Base-by-base conservation (phyloP, 257 asterid species). In the Ophiorrhiza pumila region DNA sequence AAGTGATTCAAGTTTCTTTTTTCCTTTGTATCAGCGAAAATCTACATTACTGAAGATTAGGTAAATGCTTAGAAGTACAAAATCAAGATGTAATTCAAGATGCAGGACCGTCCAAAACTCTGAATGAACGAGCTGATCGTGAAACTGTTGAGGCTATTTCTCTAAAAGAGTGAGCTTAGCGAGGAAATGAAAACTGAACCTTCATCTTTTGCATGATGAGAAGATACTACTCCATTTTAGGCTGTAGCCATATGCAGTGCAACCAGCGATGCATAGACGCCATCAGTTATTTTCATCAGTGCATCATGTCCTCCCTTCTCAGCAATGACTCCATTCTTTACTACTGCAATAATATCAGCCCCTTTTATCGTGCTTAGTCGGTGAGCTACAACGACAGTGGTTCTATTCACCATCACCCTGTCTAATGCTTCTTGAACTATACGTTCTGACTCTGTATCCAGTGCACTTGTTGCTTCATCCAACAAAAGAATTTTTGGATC, bases 401-500 rank as follows among this genome's bases (percentile, higher is more conserved):
- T 91, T 68, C 96, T 80, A 39, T 86, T 76, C 65, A 86, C 86
- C 95, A 89, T 89, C 69, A 91, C 94, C 14, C 68, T 62, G 61
- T 90, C 90, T 43, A 90, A 41, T 11, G 95, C 97, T 25, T 87
- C 95, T 71, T 90, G 96, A 20, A 88, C 96, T 20, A 86, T 59
- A 7, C 86, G 82, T 66, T 90, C 96, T 17, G 96, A 90, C 74
- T 87, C 96, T 5, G 90, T 74, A 65, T 90, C 95, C 11, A 90
- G 73, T 0, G 96, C 95, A 46, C 96, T 90, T 15, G 95, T 90
- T 20, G 96, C 96, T 80, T 90, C 96, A 14, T 90, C 96, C 6
- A 90, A 86, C 68, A 90, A 76, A 10, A 88, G 85, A 37, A 90
- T 85, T 56, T 72, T 88, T 0, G 96, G 96, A 57, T 88, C 84